phyloP scores from a whole-genome alignment of 1,284 basidiomycete species.

The Cystobasidium slooffiae region DNA sequence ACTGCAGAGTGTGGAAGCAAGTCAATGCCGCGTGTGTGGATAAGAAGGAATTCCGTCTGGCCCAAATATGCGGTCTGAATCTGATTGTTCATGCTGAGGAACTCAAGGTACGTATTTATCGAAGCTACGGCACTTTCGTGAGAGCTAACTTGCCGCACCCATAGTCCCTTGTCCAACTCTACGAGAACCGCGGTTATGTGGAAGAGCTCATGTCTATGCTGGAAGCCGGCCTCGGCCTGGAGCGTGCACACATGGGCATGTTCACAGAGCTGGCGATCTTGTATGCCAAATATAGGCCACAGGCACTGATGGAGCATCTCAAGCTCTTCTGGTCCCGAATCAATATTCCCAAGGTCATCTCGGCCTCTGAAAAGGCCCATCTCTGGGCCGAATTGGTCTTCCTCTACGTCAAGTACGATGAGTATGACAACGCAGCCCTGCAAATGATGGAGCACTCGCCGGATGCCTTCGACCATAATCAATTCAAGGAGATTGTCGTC shows the following conservation, averaged over 20 bases:
- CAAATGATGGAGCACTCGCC: constrained; percentile 97
- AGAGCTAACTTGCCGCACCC: background rate
- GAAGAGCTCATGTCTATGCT: constrained; percentile 89
- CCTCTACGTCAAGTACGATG: constrained; percentile 95
- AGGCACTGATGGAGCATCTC: constrained; percentile 98
- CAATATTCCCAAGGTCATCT: constrained; percentile 77
- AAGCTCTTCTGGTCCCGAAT: constrained; percentile 97
- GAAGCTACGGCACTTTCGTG: background rate
- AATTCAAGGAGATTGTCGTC: constrained; percentile 95
- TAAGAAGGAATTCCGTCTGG: constrained; percentile 94
- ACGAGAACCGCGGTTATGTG: constrained; percentile 91
- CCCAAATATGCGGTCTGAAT: constrained; percentile 97
- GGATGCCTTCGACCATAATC: constrained; percentile 98
- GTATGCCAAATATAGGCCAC: constrained; percentile 95
- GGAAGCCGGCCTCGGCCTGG: constrained; percentile 91
- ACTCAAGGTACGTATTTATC: constrained; percentile 59
- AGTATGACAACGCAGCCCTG: constrained; percentile 85
- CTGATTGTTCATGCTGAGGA: constrained; percentile 73
- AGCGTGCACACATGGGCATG: constrained; percentile 84
- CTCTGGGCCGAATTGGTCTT: constrained; percentile 98
- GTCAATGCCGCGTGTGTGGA: constrained; percentile 98
- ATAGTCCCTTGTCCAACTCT: constrained; percentile 74
- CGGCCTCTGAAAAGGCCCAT: constrained; percentile 92
- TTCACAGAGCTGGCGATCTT: constrained; percentile 94
- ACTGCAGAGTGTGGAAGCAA: constrained; percentile 94